phyloP scores from a whole-genome alignment of 2,329 filamentous ascomycete genomes.

The Fonsecaea erecta region DNA sequence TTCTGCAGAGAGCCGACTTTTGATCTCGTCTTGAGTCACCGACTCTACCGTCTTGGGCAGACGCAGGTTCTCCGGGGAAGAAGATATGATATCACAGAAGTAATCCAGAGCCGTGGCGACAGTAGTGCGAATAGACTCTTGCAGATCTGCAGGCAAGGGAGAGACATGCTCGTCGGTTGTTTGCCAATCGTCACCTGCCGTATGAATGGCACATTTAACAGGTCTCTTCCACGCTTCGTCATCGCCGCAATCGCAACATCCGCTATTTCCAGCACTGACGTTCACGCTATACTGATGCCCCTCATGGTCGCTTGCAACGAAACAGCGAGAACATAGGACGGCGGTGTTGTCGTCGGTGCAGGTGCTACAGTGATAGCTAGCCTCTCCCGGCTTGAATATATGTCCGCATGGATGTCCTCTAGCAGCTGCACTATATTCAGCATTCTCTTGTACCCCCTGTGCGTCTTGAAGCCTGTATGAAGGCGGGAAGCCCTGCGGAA shows the following conservation, averaged over 20 bases:
- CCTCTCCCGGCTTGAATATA: conserved; percentile 94
- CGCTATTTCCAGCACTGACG: conserved; percentile 86
- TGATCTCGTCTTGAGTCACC: conserved; percentile 78
- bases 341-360: conserved; percentile 95
- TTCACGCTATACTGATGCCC: conserved; percentile 89
- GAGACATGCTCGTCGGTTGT: conserved; percentile 58
- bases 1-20: conserved; percentile 74
- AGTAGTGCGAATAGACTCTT: conserved; percentile 80
- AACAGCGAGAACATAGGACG: conserved; percentile 90
- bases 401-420: conserved; percentile 94
- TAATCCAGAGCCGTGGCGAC: conserved; percentile 87
- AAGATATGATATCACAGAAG: conserved; percentile 96
- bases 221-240: conserved; percentile 90
- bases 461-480: conserved; percentile 80
- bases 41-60: conserved; percentile 80
- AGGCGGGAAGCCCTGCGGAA: conserved; percentile 72
- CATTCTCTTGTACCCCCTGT: conserved; percentile 89
- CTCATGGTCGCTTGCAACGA: conserved; percentile 91
- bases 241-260: conserved; percentile 97
- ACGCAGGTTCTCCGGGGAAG: conserved; percentile 92
- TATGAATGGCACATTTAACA: conserved; percentile 92
- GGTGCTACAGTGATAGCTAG: conserved; percentile 90
- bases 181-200: conserved; percentile 62
- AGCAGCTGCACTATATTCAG: conserved; percentile 90
- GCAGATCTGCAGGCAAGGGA: conserved; percentile 72